These are phyloP conservation scores for Cucumis cinereus DNA, from an alignment of 306 rosid genomes.

Conservation along the genomic window DNA sequence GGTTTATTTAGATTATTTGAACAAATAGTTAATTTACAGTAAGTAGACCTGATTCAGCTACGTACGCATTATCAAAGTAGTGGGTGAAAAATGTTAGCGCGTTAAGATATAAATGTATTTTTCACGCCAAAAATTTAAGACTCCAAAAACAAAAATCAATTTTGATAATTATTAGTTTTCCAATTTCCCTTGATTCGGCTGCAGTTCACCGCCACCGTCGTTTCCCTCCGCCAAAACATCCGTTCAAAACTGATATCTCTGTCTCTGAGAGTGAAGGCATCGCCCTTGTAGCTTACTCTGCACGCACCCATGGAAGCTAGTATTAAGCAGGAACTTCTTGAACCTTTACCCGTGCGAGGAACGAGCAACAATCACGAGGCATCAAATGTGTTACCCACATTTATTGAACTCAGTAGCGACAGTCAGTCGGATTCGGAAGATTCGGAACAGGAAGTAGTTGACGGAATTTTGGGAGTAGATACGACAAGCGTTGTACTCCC, in stretches of 20 bases:
- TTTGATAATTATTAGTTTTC: no score
- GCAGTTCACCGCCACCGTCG: not conserved
- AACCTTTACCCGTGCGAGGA: not conserved
- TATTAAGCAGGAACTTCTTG: constrained; percentile 32
- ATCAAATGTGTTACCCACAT: constrained; percentile 6
- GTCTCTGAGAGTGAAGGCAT: not conserved
- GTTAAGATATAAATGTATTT: no score
- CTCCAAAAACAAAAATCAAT: no score
- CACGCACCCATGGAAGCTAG: constrained; percentile 29
- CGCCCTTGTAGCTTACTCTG: not conserved
- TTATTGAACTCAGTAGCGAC: constrained; percentile 44
- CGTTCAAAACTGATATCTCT: not conserved
- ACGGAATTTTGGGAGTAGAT: constrained; percentile 2
- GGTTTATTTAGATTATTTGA: no score
- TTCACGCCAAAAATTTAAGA: no score
- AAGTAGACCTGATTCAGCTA: no score
- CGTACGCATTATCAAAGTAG: no score
- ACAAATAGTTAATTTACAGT: no score
- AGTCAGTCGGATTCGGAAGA: constrained; percentile 26
- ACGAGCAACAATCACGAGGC: constrained; percentile 1
- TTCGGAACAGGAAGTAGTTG: not conserved
- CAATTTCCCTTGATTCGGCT: not conserved
- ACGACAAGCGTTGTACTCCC: not conserved
- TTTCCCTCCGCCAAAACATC: not conserved
- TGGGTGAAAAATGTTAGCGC: no score